phyloP scores from a whole-genome alignment of 257 asterid genomes.

The Primulina huaijiensis region DNA sequence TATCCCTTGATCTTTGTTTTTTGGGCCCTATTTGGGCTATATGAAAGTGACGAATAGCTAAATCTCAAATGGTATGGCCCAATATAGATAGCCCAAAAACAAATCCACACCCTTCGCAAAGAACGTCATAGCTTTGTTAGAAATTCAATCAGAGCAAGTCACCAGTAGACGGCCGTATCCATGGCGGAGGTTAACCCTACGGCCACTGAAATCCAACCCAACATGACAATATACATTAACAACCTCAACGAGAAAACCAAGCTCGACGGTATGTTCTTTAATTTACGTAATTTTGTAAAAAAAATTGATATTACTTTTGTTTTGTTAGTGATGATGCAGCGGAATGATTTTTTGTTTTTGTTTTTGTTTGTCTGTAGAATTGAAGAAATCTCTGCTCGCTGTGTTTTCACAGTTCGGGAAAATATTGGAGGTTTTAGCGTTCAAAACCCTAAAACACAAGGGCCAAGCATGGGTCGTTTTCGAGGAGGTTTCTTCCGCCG shows the following conservation, averaged over 20 bases:
- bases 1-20: background rate
- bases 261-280: constrained; percentile 66
- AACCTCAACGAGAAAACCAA: constrained; percentile 93
- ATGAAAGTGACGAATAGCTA: no score
- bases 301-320: background rate
- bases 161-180: constrained; percentile 22
- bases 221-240: constrained; percentile 85
- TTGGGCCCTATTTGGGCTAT: no score
- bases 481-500: constrained; percentile 78
- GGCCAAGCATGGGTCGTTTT: constrained; percentile 99
- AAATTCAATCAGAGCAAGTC: constrained; percentile 15
- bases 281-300: background rate
- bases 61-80: constrained; percentile 5
- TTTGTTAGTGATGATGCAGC: background rate
- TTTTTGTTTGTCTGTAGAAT: constrained; percentile 35
- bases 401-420: constrained; percentile 98
- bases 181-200: constrained; percentile 78
- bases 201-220: constrained; percentile 51
- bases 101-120: constrained; percentile 15
- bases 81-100: constrained; percentile 16
- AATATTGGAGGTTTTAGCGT: constrained; percentile 86
- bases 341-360: background rate
- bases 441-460: constrained; percentile 98
- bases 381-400: constrained; percentile 91
- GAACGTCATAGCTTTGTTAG: background rate